Evolutionary conservation across 129 eudicot species (phyloP).

Genomic region (Helichrysum umbraculigerum): DNA sequence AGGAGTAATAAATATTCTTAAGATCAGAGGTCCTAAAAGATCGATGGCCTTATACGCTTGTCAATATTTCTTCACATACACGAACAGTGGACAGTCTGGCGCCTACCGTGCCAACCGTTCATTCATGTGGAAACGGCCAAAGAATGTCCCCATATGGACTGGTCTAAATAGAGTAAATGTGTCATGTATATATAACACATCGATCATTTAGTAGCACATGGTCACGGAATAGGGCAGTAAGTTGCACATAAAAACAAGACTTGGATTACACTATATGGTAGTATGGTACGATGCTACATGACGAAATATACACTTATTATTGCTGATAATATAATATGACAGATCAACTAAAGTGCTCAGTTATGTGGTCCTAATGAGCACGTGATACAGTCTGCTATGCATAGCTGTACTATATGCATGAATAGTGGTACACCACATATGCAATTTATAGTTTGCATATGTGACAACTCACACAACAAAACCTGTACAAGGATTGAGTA

Average conservation of each 20-base stretch:
- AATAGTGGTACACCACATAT: background rate
- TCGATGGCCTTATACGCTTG: too few species aligned
- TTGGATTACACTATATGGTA: background rate
- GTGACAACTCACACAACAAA: constrained; percentile 5
- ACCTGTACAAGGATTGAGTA: constrained; percentile 2
- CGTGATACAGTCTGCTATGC: background rate
- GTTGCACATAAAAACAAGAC: background rate
- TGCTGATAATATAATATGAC: background rate
- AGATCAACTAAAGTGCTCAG: background rate
- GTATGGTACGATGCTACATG: background rate
- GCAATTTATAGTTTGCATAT: background rate
- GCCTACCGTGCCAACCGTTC: too few species aligned
- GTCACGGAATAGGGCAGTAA: background rate
- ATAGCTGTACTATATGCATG: background rate
- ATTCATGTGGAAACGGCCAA: too few species aligned
- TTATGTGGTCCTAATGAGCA: background rate
- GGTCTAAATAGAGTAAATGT: too few species aligned
- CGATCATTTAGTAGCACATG: too few species aligned
- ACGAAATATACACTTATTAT: background rate
- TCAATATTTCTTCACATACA: too few species aligned
- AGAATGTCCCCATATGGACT: too few species aligned
- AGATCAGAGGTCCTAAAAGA: too few species aligned
- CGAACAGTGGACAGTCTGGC: too few species aligned
- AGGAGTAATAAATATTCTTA: too few species aligned
- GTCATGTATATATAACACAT: too few species aligned